Evolutionary conservation across 345 rosid species (phyloP), one percentile per base, ranked within the genome.

Genomic region (Physaria fendleri): DNA sequence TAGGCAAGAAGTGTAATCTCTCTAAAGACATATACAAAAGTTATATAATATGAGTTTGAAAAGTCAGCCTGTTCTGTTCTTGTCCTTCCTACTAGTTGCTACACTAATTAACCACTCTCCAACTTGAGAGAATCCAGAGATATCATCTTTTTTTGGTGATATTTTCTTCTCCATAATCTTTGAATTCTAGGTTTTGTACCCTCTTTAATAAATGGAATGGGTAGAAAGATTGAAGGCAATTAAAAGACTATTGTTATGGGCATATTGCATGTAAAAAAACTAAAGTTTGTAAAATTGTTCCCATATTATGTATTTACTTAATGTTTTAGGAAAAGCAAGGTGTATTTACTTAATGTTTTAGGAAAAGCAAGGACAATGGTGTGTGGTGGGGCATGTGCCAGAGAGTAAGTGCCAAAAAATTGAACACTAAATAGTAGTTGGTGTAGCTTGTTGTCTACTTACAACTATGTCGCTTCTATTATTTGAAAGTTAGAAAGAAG

Each of bases 1-100:
- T 65, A 55, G 66, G 51, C 72, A 59, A 68, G 28, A 59, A 43
- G 10, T 68, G 67, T 68, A 68, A 60, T 68, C 73, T 60, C 73
- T 62, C 57, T 22, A 54, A 22, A 45, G 51, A 45, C n/a, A n/a
- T 62, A 54, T 62, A 61, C 51, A 44, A 44, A 62, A 35, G 48
- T n/a, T n/a, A n/a, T 69, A 62, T 50, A 30, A n/a, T 62, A 38
- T 53, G 50, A 35, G 62, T 60, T 59, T 59, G 54, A 59, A 50
- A 59, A 66, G 52, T 66, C 49, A 59, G 4, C n/a, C n/a, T n/a
- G n/a, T n/a, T 42, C 4, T 41, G 43, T 50, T 51, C 12, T 40
- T 68, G 73, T 52, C 48, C 62, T 60, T 68, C n/a, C n/a, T n/a
- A 46, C 21, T 23, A 43, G 73, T 68, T 51, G 48, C 5, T 51